These are phyloP conservation scores for Prorocentrum cordatum DNA, from an alignment of 169 alveolate genomes.

Conservation along the genomic window DNA sequence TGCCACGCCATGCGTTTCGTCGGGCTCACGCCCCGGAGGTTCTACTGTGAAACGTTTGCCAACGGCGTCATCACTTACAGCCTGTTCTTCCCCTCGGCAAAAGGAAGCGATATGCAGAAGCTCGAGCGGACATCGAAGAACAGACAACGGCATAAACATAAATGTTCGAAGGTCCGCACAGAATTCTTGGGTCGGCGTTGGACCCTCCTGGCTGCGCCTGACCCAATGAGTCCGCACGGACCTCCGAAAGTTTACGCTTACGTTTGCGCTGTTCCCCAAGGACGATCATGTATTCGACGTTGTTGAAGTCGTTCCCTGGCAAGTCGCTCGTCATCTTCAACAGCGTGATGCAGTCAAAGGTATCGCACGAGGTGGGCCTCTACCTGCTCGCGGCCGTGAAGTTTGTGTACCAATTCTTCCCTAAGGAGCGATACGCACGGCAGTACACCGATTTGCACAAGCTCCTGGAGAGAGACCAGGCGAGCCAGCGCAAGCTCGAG, in stretches of 20 bases:
- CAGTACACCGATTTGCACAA: conserved; percentile 15
- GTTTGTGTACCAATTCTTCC: conserved; percentile 44
- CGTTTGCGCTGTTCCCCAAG: too few species aligned
- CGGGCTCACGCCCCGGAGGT: conserved; percentile 18
- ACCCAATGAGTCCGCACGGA: too few species aligned
- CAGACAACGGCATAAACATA: too few species aligned
- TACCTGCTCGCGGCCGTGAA: conserved; percentile 49
- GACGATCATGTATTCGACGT: conserved; percentile 9
- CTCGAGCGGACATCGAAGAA: too few species aligned
- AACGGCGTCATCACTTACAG: conserved; percentile 53
- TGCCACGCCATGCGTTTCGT: conserved; percentile 6
- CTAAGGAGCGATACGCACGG: conserved; percentile 50
- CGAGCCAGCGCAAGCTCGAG: conserved; percentile 42
- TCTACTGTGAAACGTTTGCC: conserved; percentile 56
- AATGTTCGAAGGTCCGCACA: too few species aligned
- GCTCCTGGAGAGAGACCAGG: conserved; percentile 28
- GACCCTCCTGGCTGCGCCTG: too few species aligned
- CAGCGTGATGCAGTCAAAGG: conserved; percentile 38
- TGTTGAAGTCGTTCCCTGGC: conserved; percentile 17
- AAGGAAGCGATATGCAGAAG: not conserved
- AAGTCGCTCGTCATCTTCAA: conserved; percentile 15
- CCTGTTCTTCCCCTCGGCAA: conserved; percentile 15
- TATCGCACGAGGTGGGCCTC: conserved; percentile 40
- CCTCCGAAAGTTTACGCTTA: too few species aligned
- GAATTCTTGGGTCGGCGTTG: too few species aligned